These are phyloP conservation scores for Xerophyta viscosa DNA, from an alignment of 106 monocot species.

Conservation along the genomic window DNA sequence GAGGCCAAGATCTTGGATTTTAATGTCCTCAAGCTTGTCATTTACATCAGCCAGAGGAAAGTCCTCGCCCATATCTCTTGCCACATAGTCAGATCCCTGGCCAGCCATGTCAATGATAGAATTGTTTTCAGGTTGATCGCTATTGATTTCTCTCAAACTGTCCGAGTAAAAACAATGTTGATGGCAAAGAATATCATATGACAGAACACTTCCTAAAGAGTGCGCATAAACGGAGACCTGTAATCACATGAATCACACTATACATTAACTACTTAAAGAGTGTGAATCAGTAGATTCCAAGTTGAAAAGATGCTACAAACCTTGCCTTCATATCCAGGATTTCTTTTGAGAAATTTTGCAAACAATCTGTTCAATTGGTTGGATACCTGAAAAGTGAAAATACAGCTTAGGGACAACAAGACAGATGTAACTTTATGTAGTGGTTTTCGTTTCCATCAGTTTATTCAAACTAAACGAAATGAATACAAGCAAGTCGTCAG, in stretches of 20 bases:
- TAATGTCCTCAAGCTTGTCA: conserved; percentile 4
- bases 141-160: too few relatives aligned
- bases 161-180: conserved; percentile 39
- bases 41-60: neutral
- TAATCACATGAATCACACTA: too few relatives aligned
- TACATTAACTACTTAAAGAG: too few relatives aligned
- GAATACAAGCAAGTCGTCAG: too few relatives aligned
- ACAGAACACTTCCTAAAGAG: conserved; percentile 95
- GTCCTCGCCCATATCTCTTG: neutral
- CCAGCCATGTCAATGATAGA: too few relatives aligned
- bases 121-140: too few relatives aligned
- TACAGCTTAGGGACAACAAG: neutral
- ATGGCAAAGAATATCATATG: conserved; percentile 98
- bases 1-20: neutral
- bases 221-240: conserved; percentile 98
- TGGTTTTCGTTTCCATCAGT: too few relatives aligned
- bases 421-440: too few relatives aligned
- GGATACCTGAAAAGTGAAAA: conserved; percentile 58
- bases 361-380: conserved; percentile 85
- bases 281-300: too few relatives aligned
- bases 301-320: conserved; percentile 30
- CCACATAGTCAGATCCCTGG: neutral
- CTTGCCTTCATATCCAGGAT: conserved; percentile 94
- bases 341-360: conserved; percentile 82
- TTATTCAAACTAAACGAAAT: too few relatives aligned